Evolutionary conservation across 2,329 filamentous ascomycete genomes (phyloP), one percentile per base, ranked within the genome.

Genomic region (Dactylellina haptotyla): DNA sequence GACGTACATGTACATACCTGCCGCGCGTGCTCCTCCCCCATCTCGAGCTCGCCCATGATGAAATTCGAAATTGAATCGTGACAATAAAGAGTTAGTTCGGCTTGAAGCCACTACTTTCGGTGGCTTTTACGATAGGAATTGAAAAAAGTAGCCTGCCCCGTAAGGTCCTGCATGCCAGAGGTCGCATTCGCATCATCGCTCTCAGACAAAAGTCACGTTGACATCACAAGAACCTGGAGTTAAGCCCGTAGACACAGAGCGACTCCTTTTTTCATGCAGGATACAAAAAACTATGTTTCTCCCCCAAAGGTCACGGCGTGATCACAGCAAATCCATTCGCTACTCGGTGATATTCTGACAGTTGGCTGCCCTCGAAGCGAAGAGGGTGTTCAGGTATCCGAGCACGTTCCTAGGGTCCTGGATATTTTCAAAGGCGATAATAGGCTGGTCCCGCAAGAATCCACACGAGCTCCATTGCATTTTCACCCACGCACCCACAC

Each of bases 331-430:
- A 48, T 25, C 41, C 12, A 30, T 20, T 25, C 16, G 41, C 34
- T 30, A 45, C 43, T 23, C 14, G 53, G 32, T 16, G 53, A 43
- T 57, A 65, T 18, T 45, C 43, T 64, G 34, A 43, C 32, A 37
- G 9, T 57, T 41, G 32, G 56, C 45, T 54, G 53, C 25, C 34
- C 50, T 65, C 45, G 53, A 48, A 59, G 34, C 37, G 46, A 72
- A 46, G 58, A 65, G 59, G 67, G 67, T 72, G 67, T 72, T 46
- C 43, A 72, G 59, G 46, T 65, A 64, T 72, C 67, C 54, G 67
- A 72, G 59, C 67, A 72, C 67, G 51, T 56, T 65, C 30, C 67
- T 39, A 72, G 67, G 67, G 67, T 72, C 18, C 46, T 46, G 25
- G 50, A 62, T 20, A 28, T 32, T 25, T 48, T 20, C 43, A n/a